Evolutionary conservation across 768 basidiomycete genomes (phyloP).

Genomic region (Postia placenta): DNA sequence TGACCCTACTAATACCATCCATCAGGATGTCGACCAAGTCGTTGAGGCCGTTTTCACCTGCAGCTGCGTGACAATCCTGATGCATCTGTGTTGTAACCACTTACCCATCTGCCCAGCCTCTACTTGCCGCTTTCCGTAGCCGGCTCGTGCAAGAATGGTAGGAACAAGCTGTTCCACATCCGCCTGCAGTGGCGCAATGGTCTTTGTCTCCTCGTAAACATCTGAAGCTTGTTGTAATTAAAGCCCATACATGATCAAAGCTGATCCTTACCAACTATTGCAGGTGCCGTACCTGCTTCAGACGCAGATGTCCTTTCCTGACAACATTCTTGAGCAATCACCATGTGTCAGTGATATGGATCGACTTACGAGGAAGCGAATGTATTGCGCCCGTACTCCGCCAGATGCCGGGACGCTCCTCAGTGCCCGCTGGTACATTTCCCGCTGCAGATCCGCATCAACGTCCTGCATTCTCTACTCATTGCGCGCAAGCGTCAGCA

Average conservation of each 20-base stretch:
- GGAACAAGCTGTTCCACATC: slow-evolving; percentile 64
- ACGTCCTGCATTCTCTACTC: slow-evolving; percentile 42
- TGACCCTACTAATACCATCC: slow-evolving; percentile 56
- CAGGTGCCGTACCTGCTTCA: slow-evolving; percentile 22
- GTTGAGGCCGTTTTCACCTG: slow-evolving; percentile 44
- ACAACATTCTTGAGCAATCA: no score
- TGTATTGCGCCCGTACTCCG: slow-evolving; percentile 73
- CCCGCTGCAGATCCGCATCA: slow-evolving; percentile 35
- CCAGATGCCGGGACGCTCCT: slow-evolving; percentile 74
- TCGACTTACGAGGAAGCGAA: slow-evolving; percentile 58
- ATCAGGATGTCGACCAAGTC: slow-evolving; percentile 53
- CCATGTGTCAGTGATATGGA: no score
- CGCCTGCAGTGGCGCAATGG: slow-evolving; percentile 44
- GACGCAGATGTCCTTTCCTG: slow-evolving; percentile 34
- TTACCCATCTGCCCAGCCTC: slow-evolving; percentile 41
- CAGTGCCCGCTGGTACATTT: slow-evolving; percentile 48
- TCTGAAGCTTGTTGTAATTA: slow-evolving; percentile 38
- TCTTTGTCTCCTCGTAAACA: slow-evolving; percentile 51
- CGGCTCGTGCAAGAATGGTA: slow-evolving; percentile 56
- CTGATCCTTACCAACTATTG: not conserved
- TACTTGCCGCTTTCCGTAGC: slow-evolving; percentile 53
- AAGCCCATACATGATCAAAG: not conserved
- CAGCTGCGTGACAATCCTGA: not conserved
- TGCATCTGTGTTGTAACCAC: no score
- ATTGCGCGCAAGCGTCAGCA: not conserved